Evolutionary conservation across 768 basidiomycete genomes (phyloP), one percentile per base, ranked within the genome.

Genomic region (Tubosaeta sp.): DNA sequence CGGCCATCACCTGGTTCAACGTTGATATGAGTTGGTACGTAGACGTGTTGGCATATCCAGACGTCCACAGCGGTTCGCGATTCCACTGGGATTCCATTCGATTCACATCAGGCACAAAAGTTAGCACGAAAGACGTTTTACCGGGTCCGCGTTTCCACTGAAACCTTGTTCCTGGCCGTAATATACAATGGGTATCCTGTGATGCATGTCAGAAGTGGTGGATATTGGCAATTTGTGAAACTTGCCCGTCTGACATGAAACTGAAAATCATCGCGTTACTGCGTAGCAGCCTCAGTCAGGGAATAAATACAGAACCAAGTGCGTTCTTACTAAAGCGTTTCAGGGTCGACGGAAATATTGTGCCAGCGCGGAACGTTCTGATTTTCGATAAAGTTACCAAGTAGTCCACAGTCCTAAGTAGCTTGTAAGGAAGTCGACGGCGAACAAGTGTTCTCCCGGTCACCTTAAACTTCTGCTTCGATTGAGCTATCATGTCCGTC

Each of bases 331-430:
- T 42, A 29, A 27, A 42, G 25, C 27, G 5, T 42, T 24, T 42
- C 25, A 59, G 80, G 80, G 59, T 90, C 89, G 16, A 85, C 81
- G 2, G 85, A 84, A 27, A 42, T 42, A 29, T 42, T 87, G 43
- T 79, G 76, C 86, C 87, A 90, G 46, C 88, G 80, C 8, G 86
- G 80, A 11, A 86, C 51, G 62, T 90, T 87, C 55, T 89, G 86
- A 64, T 90, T 89, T 69, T 88, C 87, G 30, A 90, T 65, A 69
- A 90, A 90, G 59, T 86, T 89, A 1, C 88, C 89, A 3, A 90
- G 77, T 13, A 70, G 49, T 19, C 61, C 52, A 41, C 7, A 16
- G 39, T 66, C 66, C 65, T 38, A 21, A 4, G 25, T 6, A 7
- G 12, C n/a, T 19, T 38, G n/a, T 16, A 18, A 27, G 18, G 18